A percentile compares a stretch with the other conserved stretches of the same genome.
Evolutionary conservation across 768 basidiomycete genomes (phyloP).

Genomic region (Phylloporus arenicola): DNA sequence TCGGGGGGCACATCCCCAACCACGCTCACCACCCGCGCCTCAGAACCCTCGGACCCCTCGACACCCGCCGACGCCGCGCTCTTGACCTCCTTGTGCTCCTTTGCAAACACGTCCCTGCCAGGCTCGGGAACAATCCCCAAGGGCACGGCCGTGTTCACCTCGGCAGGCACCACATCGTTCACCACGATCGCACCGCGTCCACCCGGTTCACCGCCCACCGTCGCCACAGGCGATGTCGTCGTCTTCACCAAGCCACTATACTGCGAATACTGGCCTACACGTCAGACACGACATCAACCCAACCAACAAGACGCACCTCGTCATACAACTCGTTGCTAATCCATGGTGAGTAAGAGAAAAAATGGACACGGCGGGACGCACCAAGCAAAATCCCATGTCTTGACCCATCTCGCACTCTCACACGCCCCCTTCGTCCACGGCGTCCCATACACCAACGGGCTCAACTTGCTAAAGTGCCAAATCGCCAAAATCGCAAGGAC

Average conservation of each 20-base stretch:
- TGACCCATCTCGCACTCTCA: slow-evolving; percentile 72
- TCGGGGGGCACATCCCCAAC: neutral
- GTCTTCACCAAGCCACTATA: slow-evolving; percentile 34
- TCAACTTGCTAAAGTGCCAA: slow-evolving; percentile 75
- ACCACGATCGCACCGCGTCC: slow-evolving; percentile 54
- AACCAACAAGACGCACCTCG: slow-evolving; percentile 42
- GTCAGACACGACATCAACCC: neutral
- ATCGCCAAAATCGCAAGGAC: slow-evolving; percentile 68
- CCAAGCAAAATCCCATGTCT: slow-evolving; percentile 97
- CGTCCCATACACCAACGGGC: slow-evolving; percentile 77
- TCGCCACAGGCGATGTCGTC: slow-evolving; percentile 37
- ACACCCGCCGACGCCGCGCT: slow-evolving; percentile 28
- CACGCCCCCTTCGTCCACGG: slow-evolving; percentile 86
- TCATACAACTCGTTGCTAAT: slow-evolving; percentile 63
- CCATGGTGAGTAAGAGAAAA: neutral
- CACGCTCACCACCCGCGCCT: slow-evolving; percentile 35
- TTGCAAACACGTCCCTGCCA: slow-evolving; percentile 68
- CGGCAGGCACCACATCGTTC: slow-evolving; percentile 30
- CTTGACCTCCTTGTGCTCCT: slow-evolving; percentile 42
- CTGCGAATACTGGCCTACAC: slow-evolving; percentile 41
- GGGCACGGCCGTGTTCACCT: slow-evolving; percentile 35
- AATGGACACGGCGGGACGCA: slow-evolving; percentile 23
- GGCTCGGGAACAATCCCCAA: slow-evolving; percentile 61
- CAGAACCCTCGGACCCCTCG: slow-evolving; percentile 2
- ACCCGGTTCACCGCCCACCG: slow-evolving; percentile 46